These are phyloP conservation scores for Fraxinus greggii DNA, from an alignment of 305 asterid genomes.

Conservation along the genomic window DNA sequence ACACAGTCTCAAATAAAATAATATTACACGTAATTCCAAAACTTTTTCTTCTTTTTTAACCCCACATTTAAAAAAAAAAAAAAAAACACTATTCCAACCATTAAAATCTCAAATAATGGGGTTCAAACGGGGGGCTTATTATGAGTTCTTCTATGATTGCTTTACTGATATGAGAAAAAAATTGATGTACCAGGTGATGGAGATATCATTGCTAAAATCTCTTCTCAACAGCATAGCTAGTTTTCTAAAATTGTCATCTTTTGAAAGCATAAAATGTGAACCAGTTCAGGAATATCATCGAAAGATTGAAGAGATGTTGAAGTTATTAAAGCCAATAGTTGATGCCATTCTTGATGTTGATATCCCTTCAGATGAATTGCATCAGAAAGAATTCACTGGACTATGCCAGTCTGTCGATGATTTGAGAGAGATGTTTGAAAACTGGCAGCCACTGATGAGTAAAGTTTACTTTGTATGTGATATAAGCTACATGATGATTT, in stretches of 20 bases:
- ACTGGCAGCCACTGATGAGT: slow-evolving; percentile 78
- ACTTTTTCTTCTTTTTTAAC: too few species aligned
- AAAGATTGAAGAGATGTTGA: slow-evolving; percentile 64
- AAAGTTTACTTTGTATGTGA: slow-evolving; percentile 77
- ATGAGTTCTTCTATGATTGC: slow-evolving; percentile 9
- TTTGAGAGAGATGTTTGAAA: slow-evolving; percentile 61
- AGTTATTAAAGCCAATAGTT: slow-evolving; percentile 62
- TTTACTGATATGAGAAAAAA: slow-evolving; percentile 8
- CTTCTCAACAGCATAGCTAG: slow-evolving; percentile 61
- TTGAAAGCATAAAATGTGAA: slow-evolving; percentile 53
- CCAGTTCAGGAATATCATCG: slow-evolving; percentile 59
- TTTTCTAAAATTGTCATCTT: slow-evolving; percentile 50
- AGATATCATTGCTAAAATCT: slow-evolving; percentile 63
- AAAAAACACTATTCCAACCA: too few species aligned
- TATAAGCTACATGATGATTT: slow-evolving; percentile 6
- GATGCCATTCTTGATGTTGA: slow-evolving; percentile 54
- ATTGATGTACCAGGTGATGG: slow-evolving; percentile 53
- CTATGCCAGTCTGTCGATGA: slow-evolving; percentile 62
- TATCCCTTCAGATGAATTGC: slow-evolving; percentile 50
- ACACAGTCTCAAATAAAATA: too few species aligned
- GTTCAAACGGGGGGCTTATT: neutral
- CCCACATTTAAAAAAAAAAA: too few species aligned
- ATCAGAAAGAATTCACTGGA: slow-evolving; percentile 54
- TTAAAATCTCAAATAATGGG: too few species aligned
- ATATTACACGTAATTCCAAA: too few species aligned